Conservation (phyloP, 306 rosid species). For the Gastrolobium villosum region DNA sequence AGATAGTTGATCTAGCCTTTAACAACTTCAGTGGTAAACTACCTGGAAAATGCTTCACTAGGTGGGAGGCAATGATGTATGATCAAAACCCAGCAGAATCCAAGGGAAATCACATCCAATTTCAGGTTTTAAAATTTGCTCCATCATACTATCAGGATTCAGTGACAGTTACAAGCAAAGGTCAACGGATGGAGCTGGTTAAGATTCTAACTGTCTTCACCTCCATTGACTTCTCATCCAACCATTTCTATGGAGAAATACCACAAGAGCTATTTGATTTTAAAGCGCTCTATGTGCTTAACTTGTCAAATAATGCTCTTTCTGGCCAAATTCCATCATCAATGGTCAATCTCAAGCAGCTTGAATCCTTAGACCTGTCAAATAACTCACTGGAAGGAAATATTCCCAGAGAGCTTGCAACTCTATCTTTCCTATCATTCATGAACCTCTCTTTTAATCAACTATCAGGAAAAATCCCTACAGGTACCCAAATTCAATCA, state of each 20-base stretch:
- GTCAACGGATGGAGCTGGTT: conserved; percentile 40
- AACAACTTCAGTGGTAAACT: conserved; percentile 56
- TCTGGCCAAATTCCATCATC: conserved; percentile 54
- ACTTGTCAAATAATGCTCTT: conserved; percentile 63
- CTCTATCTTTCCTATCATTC: conserved; percentile 51
- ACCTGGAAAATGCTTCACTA: conserved; percentile 45
- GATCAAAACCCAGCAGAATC: conserved; percentile 22
- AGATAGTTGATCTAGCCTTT: conserved; percentile 58
- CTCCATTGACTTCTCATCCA: conserved; percentile 62
- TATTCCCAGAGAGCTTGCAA: conserved; percentile 52
- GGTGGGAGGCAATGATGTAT: conserved; percentile 60
- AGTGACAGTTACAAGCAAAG: conserved; percentile 54
- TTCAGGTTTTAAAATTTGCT: neutral
- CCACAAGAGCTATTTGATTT: conserved; percentile 56
- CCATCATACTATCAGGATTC: conserved; percentile 57
- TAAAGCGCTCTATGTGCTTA: conserved; percentile 50
- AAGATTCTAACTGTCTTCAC: conserved; percentile 56
- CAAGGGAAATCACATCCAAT: conserved; percentile 12
- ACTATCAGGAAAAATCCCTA: conserved; percentile 53
- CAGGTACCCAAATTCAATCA: conserved; percentile 51
- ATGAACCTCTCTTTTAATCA: conserved; percentile 57
- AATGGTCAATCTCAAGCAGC: conserved; percentile 46
- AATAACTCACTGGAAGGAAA: conserved; percentile 48
- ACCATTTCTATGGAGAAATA: conserved; percentile 56
- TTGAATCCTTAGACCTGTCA: conserved; percentile 71